A percentile compares a stretch with the other conserved stretches of the same genome.
Evolutionary conservation across 345 rosid genomes (phyloP).

Genomic region (Rhodomyrtus tomentosa): DNA sequence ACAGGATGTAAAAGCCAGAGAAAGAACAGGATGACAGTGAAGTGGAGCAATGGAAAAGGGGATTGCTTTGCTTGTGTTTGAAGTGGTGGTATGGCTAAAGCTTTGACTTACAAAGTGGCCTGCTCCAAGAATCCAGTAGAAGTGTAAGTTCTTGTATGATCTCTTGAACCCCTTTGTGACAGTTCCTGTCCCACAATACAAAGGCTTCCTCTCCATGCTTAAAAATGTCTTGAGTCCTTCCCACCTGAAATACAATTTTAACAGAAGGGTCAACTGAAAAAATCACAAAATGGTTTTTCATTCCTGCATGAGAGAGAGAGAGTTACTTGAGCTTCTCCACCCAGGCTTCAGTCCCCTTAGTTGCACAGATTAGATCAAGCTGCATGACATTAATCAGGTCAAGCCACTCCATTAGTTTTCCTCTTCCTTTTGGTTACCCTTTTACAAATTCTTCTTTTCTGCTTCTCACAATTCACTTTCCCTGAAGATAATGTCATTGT

Average conservation of each 20-base stretch:
- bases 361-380: slow-evolving; percentile 84
- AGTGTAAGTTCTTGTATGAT: slow-evolving; percentile 63
- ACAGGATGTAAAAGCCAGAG: neutral
- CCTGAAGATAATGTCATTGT: neutral
- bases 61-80: neutral
- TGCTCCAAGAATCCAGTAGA: slow-evolving; percentile 93
- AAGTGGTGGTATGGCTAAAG: slow-evolving; percentile 5
- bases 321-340: slow-evolving; percentile 71
- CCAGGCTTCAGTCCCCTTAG: slow-evolving; percentile 89
- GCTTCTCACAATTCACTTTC: neutral
- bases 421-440: neutral
- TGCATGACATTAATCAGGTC: slow-evolving; percentile 70
- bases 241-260: slow-evolving; percentile 43
- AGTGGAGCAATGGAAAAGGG: neutral
- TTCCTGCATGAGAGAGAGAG: neutral
- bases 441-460: neutral
- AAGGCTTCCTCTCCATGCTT: slow-evolving; percentile 31
- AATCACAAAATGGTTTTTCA: slow-evolving; percentile 15
- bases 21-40: neutral
- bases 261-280: slow-evolving; percentile 58
- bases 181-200: slow-evolving; percentile 43
- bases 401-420: neutral
- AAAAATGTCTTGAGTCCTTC: slow-evolving; percentile 41
- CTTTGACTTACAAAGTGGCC: slow-evolving; percentile 82
- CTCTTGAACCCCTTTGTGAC: slow-evolving; percentile 62